phyloP scores from a whole-genome alignment of 192 early-diverging fungal genomes.

The Backusella luteola region DNA sequence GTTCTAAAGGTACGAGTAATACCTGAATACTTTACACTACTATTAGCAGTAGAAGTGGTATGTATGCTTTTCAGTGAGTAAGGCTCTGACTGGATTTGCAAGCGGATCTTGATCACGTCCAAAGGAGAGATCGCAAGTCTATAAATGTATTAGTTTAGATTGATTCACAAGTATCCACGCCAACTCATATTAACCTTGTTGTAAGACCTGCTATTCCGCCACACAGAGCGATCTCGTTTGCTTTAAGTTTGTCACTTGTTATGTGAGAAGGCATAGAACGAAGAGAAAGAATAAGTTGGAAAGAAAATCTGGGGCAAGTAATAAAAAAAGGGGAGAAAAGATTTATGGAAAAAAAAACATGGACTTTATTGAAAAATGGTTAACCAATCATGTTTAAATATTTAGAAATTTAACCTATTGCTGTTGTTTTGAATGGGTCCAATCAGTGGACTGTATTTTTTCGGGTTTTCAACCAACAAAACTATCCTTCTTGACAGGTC shows the following conservation, averaged over 20 bases:
- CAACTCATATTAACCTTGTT: slow-evolving; percentile 10
- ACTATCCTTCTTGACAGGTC: background rate
- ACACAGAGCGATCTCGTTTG: slow-evolving; percentile 38
- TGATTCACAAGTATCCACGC: background rate
- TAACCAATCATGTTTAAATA: background rate
- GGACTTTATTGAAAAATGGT: background rate
- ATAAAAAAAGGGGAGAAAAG: background rate
- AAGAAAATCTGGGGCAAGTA: slow-evolving; percentile 3
- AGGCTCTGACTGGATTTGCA: slow-evolving; percentile 45
- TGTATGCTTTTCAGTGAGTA: background rate
- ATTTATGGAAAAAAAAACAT: background rate
- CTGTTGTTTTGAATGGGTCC: background rate
- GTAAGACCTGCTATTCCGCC: slow-evolving; percentile 53
- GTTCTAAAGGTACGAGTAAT: slow-evolving; percentile 60
- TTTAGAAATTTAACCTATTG: background rate
- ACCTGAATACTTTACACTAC: slow-evolving; percentile 53
- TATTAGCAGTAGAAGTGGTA: slow-evolving; percentile 37
- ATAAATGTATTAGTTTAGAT: slow-evolving; percentile 5
- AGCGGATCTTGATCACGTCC: slow-evolving; percentile 90
- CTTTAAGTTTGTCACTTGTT: slow-evolving; percentile 18
- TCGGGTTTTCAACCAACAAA: background rate
- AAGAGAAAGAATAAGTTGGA: background rate
- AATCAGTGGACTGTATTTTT: background rate
- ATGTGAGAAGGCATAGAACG: slow-evolving; percentile 23
- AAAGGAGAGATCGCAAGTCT: slow-evolving; percentile 86